phyloP scores from a whole-genome alignment of 1,139 yeast genomes.

The Pichia sp. region DNA sequence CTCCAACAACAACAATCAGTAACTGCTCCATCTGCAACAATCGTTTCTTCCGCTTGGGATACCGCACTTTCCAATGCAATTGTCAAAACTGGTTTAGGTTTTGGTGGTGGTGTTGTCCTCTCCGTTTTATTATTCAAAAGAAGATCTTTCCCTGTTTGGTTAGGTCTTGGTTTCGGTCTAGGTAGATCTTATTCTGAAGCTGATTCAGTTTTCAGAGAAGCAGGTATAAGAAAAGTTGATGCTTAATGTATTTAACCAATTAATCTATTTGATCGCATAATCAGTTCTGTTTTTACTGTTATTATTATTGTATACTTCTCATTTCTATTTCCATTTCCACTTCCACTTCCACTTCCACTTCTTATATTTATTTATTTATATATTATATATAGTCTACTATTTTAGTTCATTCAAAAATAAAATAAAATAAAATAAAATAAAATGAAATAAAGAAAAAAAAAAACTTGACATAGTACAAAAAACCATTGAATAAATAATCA shows the following conservation, averaged over 20 bases:
- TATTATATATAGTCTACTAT: too few species aligned
- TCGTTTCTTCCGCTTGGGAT: constrained; percentile 63
- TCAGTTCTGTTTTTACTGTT: too few species aligned
- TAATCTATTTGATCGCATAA: too few species aligned
- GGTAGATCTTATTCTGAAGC: constrained; percentile 99
- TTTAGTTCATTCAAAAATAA: too few species aligned
- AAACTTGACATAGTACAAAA: too few species aligned
- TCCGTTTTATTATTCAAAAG: constrained; percentile 89
- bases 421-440: too few species aligned
- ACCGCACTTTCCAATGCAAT: constrained; percentile 89
- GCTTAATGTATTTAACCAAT: constrained; percentile 35
- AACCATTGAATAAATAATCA: too few species aligned
- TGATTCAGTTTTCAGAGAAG: constrained; percentile 86
- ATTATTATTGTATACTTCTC: neutral
- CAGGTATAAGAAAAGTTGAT: constrained; percentile 67
- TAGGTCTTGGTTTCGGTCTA: constrained; percentile 91
- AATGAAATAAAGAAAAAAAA: too few species aligned
- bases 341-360: too few species aligned
- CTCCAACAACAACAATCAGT: neutral
- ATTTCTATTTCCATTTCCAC: neutral
- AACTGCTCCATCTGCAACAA: constrained; percentile 22
- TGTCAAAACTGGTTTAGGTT: constrained; percentile 95
- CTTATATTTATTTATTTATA: too few species aligned
- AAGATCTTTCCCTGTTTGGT: constrained; percentile 95
- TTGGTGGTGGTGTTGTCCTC: constrained; percentile 93